Base-by-base conservation (phyloP, 2,329 filamentous ascomycete species). In the Pleurostoma richardsiae region DNA sequence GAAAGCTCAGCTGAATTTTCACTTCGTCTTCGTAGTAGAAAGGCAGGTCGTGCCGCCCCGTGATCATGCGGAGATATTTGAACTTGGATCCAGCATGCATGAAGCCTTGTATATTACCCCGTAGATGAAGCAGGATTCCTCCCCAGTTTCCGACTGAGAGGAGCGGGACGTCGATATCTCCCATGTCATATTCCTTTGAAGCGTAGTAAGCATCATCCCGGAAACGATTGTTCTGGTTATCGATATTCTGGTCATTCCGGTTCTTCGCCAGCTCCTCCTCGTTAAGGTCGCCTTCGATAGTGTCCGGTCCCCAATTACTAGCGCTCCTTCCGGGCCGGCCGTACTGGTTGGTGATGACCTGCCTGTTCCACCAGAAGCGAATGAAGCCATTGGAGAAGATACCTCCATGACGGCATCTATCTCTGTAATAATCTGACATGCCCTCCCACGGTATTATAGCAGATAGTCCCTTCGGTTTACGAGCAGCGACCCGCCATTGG, bases 11-110 rank as follows among this genome's bases (percentile, higher is more conserved):
- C 54, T 86, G 83, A 0, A 86, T 56, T 48, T 83, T 78, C 0
- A 83, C 81, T 51, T 85, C 79, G 44, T 85, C 79, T 1, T 74
- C 61, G 55, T 85, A 84, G 62, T 85, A 86, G 59, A 86, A 85
- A 0, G 82, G 82, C 2, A 86, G 64, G 53, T 86, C 83, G 47
- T 86, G 83, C 0, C 83, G 71, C 1, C 83, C 82, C 2, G 76
- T 79, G 53, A 85, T 82, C 54, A 85, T 78, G 3, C 82, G 74
- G 1, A 86, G 68, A 52, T 82, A 86, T 56, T 86, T 86, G 47
- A 80, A 68, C 45, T 80, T 70, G 1, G 81, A 85, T 1, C 80
- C 79, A 0, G 82, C 82, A 42, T 79, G 70, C 2, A 66, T 68
- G 45, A 74, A 86, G 0, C 82, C 82, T 54, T 82, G 72, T 6